Conservation (phyloP, 257 asterid genomes). For the Datura wrightii region DNA sequence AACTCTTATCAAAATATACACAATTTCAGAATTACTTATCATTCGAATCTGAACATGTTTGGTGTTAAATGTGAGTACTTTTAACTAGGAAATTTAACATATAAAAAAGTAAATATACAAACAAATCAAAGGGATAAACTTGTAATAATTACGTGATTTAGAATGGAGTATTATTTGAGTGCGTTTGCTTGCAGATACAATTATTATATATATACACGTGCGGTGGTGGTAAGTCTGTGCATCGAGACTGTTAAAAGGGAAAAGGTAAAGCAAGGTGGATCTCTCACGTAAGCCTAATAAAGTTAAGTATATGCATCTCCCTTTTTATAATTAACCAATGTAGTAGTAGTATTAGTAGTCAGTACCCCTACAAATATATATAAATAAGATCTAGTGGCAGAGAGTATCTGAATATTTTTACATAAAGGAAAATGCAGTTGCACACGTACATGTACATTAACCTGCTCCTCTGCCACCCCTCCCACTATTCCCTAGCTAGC, state of each 20-base stretch:
- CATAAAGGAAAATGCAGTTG: conserved; percentile 14
- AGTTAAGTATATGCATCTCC: background rate
- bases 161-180: no score
- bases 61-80: no score
- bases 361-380: background rate
- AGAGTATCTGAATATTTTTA: background rate
- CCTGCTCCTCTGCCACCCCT: conserved; percentile 18
- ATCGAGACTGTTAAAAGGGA: conserved; percentile 10
- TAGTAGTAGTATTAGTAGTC: background rate
- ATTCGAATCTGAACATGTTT: no score
- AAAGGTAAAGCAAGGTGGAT: background rate
- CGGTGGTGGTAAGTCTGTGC: background rate
- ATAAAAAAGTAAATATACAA: no score
- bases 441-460: conserved; percentile 18
- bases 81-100: no score
- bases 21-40: no score
- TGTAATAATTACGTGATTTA: no score
- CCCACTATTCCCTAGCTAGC: conserved; percentile 19
- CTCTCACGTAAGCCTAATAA: conserved; percentile 24
- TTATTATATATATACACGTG: no score
- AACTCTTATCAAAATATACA: no score
- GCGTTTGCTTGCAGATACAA: no score
- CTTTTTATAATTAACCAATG: background rate
- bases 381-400: conserved; percentile 11
- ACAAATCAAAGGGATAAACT: no score